Base-by-base conservation (phyloP, 1,284 basidiomycete genomes). In the Filobasidium uniguttulatum region DNA sequence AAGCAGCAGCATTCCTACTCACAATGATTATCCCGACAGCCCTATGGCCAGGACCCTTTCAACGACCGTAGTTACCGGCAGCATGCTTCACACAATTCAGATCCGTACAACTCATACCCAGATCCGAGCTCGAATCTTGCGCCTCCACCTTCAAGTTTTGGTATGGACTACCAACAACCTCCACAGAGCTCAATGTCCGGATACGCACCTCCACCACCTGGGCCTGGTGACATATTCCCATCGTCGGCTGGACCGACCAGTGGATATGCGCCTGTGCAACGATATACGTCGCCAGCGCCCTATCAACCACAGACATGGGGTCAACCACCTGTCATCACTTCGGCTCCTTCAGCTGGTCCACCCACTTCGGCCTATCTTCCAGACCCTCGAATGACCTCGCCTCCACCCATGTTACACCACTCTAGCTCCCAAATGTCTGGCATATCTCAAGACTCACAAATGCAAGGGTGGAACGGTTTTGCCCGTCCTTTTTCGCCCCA, bases 321-420 rank as follows among this genome's bases (percentile, higher is more conserved):
- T 5, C 12, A 17, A 3, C 44, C 44, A 9, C 44, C 44, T 9
- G 22, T 46, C 9, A 31, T 23, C 3, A 33, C 29, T 8, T 22
- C 30, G 15, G 31, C 31, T 6, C 44, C 44, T 4, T 20, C 44
- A 10, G 30, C 23, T 12, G 44, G 44, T 17, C 19, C 44, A 34
- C 29, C 30, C 3, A 34, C 41, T 7, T 48, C 40, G 10, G 43
- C 49, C n/a, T 52, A 51, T 46, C 31, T 55, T 26, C 53, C 53
- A 14, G 53, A 55, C 19, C 17, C 40, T 12, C 40, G 46, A 9
- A 25, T 55, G 31, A 44, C 26, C 29, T 51, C 49, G 17, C 53
- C 53, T 4, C 53, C 53, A 3, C 53, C 49, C 4, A 17, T 55
- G 23, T 8, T 55, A 8, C 53, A 50, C 17, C 40, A 49, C 9